Conservation (phyloP, 805 yeast species). For the Danielia reshetovae region DNA sequence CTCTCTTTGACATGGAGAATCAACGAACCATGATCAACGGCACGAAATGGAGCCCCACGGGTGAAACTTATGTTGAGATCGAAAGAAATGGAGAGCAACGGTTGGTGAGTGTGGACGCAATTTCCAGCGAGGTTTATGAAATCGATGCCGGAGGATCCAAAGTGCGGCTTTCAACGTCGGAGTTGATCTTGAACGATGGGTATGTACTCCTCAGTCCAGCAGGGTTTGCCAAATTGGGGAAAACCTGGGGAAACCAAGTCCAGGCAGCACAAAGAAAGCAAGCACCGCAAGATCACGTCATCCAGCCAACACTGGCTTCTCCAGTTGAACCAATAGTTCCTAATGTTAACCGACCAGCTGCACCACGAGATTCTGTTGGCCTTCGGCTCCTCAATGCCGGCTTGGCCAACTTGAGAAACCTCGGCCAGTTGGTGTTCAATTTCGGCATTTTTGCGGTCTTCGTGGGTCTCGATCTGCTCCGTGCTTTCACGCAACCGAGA, state of each 20-base stretch:
- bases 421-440: not conserved
- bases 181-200: constrained; percentile 9
- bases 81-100: not conserved
- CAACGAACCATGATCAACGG: too few species aligned
- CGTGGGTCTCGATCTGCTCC: constrained; percentile 6
- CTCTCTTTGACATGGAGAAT: too few species aligned
- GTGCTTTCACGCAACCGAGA: constrained; percentile 3
- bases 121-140: constrained; percentile 6
- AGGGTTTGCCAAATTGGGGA: constrained; percentile 4
- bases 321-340: too few species aligned
- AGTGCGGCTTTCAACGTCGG: constrained; percentile 9
- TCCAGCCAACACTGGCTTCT: too few species aligned
- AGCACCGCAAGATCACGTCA: too few species aligned
- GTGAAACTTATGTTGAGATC: not conserved
- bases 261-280: too few species aligned
- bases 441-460: not conserved
- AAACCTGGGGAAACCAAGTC: not conserved
- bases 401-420: not conserved
- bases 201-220: constrained; percentile 6
- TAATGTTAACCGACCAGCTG: too few species aligned
- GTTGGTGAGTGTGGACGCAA: not conserved
- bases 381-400: not conserved
- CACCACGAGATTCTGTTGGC: too few species aligned
- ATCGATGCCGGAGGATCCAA: constrained; percentile 5
- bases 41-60: not conserved